Evolutionary conservation across 805 yeast species (phyloP).

Genomic region (Ogataea trehaloabstinens): DNA sequence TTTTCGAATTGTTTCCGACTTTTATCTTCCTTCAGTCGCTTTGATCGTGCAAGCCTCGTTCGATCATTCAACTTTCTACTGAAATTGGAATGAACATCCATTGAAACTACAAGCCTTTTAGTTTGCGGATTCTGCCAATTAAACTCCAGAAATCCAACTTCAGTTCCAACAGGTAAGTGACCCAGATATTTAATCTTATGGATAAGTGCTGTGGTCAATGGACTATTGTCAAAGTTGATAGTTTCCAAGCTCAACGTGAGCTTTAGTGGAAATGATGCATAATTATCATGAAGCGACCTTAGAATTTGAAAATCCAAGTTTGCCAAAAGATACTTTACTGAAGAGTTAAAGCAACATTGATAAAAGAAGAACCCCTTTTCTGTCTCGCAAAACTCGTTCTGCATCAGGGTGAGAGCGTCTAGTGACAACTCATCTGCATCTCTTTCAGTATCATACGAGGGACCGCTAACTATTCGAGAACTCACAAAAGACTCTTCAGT

Average conservation of each 20-base stretch:
- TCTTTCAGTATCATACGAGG: conserved; percentile 1
- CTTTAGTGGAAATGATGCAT: conserved; percentile 65
- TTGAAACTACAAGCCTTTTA: conserved; percentile 32
- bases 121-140: conserved; percentile 56
- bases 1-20: conserved; percentile 54
- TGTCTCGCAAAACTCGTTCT: conserved; percentile 11
- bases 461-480: conserved; percentile 5
- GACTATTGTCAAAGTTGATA: conserved; percentile 55
- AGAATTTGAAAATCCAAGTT: conserved; percentile 78
- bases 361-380: conserved; percentile 66
- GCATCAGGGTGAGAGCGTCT: conserved; percentile 20
- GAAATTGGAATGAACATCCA: conserved; percentile 45
- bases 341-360: conserved; percentile 63
- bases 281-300: conserved; percentile 57
- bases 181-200: conserved; percentile 70
- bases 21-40: conserved; percentile 59
- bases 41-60: conserved; percentile 45
- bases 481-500: conserved; percentile 34
- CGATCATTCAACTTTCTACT: conserved; percentile 57
- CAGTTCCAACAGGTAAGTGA: conserved; percentile 83
- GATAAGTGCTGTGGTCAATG: conserved; percentile 53
- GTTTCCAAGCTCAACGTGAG: conserved; percentile 65
- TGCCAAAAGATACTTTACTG: conserved; percentile 66
- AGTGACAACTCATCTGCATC: conserved; percentile 12
- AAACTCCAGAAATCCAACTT: conserved; percentile 78